phyloP scores from a whole-genome alignment of 352 stramenopile genomes.

The Phytophthora pseudosyringae region DNA sequence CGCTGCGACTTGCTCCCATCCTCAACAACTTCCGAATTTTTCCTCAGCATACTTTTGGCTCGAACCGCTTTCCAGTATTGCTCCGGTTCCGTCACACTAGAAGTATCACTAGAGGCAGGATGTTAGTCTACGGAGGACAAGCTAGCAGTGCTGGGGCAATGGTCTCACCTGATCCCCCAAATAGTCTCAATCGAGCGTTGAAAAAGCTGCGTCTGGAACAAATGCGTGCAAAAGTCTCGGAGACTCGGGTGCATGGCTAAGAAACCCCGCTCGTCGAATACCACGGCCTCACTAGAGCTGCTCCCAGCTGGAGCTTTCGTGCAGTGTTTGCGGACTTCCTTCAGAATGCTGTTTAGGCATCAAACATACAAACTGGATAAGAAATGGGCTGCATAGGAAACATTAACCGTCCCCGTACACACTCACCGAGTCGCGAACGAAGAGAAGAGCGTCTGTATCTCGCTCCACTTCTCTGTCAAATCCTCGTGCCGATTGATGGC shows the following conservation, averaged over 20 bases:
- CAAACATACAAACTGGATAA: neutral
- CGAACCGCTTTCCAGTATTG: constrained; percentile 53
- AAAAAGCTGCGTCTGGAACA: constrained; percentile 83
- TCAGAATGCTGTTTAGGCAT: constrained; percentile 53
- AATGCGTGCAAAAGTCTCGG: constrained; percentile 66
- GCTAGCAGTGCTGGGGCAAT: neutral
- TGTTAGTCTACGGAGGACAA: neutral
- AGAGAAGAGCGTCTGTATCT: constrained; percentile 62
- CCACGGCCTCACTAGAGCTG: constrained; percentile 10
- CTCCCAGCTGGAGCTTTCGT: constrained; percentile 23
- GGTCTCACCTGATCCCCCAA: constrained; percentile 22
- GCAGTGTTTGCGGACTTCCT: constrained; percentile 69
- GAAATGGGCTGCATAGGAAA: neutral
- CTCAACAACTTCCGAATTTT: constrained; percentile 43
- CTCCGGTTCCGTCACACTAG: constrained; percentile 40
- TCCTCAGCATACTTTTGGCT: constrained; percentile 52
- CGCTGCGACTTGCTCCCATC: constrained; percentile 40
- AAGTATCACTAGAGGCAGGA: constrained; percentile 10
- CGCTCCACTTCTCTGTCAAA: constrained; percentile 60
- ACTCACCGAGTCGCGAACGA: constrained; percentile 58
- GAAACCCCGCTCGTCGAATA: constrained; percentile 68
- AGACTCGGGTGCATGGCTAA: constrained; percentile 60
- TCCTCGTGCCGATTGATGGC: constrained; percentile 52
- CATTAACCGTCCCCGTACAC: neutral
- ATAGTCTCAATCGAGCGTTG: constrained; percentile 69